A percentile compares a stretch with the other conserved stretches of the same genome.
phyloP scores from a whole-genome alignment of 2,329 filamentous ascomycete species.

The Pseudogymnoascus sp. region DNA sequence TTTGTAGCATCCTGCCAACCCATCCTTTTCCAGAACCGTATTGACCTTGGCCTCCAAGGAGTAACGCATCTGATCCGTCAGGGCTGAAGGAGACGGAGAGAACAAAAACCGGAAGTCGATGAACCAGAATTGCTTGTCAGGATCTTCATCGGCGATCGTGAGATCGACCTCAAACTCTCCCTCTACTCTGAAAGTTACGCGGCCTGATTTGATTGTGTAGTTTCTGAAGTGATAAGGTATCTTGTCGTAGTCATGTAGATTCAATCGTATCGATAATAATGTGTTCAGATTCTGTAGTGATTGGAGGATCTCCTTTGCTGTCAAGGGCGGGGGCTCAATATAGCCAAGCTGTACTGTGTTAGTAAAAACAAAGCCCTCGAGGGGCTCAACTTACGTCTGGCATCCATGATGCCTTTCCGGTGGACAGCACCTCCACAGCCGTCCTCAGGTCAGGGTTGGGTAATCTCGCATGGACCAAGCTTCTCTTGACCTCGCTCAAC shows the following conservation, averaged over 20 bases:
- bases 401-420: slow-evolving; percentile 68
- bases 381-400: slow-evolving; percentile 53
- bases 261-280: slow-evolving; percentile 71
- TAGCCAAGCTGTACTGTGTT: slow-evolving; percentile 55
- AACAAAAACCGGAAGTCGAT: slow-evolving; percentile 86
- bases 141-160: slow-evolving; percentile 79
- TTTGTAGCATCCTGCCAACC: slow-evolving; percentile 72
- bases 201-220: slow-evolving; percentile 74
- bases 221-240: slow-evolving; percentile 67
- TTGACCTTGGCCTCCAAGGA: slow-evolving; percentile 68
- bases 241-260: slow-evolving; percentile 70
- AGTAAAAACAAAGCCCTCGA: slow-evolving; percentile 7
- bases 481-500: slow-evolving; percentile 64
- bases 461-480: slow-evolving; percentile 63
- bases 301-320: slow-evolving; percentile 61
- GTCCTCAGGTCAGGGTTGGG: slow-evolving; percentile 88
- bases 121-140: slow-evolving; percentile 81
- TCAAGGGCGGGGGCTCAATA: slow-evolving; percentile 63
- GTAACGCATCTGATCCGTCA: slow-evolving; percentile 55
- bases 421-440: slow-evolving; percentile 75
- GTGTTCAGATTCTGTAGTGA: slow-evolving; percentile 78
- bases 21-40: slow-evolving; percentile 56
- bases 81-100: slow-evolving; percentile 51
- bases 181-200: slow-evolving; percentile 76
- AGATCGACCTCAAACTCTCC: slow-evolving; percentile 90